Percentiles rank a stretch among this genome's conserved stretches.
These are phyloP conservation scores for Neurospora sp. DNA, from an alignment of 495 filamentous ascomycete genomes.

Conservation along the genomic window DNA sequence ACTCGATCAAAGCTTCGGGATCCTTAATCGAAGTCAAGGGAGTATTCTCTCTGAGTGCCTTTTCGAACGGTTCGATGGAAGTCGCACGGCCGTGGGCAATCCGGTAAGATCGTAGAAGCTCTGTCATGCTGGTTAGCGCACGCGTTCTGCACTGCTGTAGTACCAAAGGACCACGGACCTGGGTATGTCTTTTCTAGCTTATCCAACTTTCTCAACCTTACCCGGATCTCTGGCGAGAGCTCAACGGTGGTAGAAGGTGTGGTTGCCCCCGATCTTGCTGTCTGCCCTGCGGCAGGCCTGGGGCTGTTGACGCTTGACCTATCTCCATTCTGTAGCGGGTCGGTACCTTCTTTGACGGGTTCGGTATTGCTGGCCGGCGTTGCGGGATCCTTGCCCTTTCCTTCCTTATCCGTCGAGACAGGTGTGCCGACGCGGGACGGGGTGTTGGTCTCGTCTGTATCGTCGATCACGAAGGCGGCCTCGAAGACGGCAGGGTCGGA, in stretches of 20 bases:
- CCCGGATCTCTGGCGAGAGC: conserved; percentile 62
- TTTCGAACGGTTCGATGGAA: conserved; percentile 87
- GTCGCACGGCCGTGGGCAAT: conserved; percentile 76
- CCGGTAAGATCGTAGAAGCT: conserved; percentile 83
- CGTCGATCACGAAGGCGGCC: conserved; percentile 69
- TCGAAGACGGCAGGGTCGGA: conserved; percentile 83
- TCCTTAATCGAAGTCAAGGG: conserved; percentile 82
- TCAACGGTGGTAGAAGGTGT: conserved; percentile 34
- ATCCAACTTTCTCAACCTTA: conserved; percentile 65
- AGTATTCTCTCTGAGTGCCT: conserved; percentile 79
- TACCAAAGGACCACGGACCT: conserved; percentile 41
- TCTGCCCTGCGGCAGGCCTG: conserved; percentile 3
- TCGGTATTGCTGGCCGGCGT: conserved; percentile 18
- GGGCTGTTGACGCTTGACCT: conserved; percentile 4
- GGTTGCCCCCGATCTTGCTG: not conserved
- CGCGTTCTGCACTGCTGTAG: not conserved
- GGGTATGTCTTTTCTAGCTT: conserved; percentile 81
- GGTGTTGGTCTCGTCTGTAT: conserved; percentile 49
- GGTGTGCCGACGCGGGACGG: conserved; percentile 39
- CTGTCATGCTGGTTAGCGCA: conserved; percentile 31
- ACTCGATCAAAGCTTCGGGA: conserved; percentile 77
- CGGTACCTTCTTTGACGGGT: not conserved
- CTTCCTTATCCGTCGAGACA: conserved; percentile 23
- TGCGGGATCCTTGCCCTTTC: conserved; percentile 15
- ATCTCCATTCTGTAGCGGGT: conserved; percentile 5